A percentile compares a stretch with the other conserved stretches of the same genome.
Evolutionary conservation across 345 rosid species (phyloP).

Genomic region (Eucalyptus caleyi): DNA sequence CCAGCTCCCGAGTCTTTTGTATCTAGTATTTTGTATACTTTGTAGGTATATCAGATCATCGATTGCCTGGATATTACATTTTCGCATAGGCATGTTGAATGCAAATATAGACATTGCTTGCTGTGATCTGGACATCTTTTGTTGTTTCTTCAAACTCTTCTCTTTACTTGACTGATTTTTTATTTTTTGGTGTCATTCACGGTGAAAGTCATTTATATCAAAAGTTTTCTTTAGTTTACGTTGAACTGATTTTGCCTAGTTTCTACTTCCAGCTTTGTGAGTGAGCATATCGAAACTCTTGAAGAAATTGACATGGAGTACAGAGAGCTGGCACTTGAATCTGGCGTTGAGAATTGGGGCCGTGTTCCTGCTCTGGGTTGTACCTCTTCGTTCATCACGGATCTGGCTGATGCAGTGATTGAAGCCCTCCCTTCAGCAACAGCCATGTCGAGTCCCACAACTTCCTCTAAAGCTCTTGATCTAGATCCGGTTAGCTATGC

Average conservation of each 20-base stretch:
- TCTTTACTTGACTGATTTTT: background rate
- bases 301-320: constrained; percentile 96
- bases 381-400: constrained; percentile 72
- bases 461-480: constrained; percentile 27
- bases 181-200: background rate
- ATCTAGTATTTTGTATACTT: background rate
- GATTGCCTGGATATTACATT: background rate
- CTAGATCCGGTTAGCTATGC: constrained; percentile 32
- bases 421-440: constrained; percentile 78
- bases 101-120: background rate
- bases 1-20: background rate
- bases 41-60: background rate
- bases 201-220: background rate
- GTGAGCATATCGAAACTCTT: constrained; percentile 92
- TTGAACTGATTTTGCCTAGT: background rate
- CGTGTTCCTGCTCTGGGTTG: constrained; percentile 83
- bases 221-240: background rate
- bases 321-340: constrained; percentile 73
- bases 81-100: background rate
- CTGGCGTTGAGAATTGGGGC: constrained; percentile 90
- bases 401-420: constrained; percentile 83
- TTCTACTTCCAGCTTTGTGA: constrained; percentile 54
- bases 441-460: constrained; percentile 25
- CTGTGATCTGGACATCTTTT: background rate
- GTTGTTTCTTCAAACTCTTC: background rate